Conservation (phyloP, 257 asterid species). For the Nicotiana tabacum region DNA sequence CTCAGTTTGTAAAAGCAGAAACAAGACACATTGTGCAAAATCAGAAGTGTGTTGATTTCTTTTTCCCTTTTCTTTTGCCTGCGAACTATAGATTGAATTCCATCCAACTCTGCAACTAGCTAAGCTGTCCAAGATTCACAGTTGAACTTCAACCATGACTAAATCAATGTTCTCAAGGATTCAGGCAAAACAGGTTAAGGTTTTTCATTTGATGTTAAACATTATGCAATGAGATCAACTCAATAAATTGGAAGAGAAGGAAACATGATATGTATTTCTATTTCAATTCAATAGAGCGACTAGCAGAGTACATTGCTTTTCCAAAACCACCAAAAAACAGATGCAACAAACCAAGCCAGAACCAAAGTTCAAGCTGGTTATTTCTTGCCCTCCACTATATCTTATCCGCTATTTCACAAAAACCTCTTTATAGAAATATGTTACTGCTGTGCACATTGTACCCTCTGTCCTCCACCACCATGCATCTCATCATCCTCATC, state of each 20-base stretch:
- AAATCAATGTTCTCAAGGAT: too few species aligned
- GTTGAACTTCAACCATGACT: too few species aligned
- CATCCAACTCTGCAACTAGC: too few species aligned
- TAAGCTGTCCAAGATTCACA: too few species aligned
- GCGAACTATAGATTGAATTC: too few species aligned
- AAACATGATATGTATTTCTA: neutral
- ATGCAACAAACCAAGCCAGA: neutral
- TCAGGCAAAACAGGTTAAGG: too few species aligned
- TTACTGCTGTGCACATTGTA: slow-evolving; percentile 81
- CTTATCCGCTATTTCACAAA: neutral
- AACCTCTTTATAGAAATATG: neutral
- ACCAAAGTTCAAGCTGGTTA: neutral
- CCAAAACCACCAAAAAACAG: neutral
- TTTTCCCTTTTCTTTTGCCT: neutral
- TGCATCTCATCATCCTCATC: slow-evolving; percentile 67
- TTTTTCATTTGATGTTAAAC: too few species aligned
- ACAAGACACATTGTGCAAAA: neutral
- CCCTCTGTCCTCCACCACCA: slow-evolving; percentile 70
- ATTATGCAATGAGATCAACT: neutral
- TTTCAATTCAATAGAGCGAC: neutral
- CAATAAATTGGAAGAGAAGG: neutral
- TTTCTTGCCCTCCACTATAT: neutral
- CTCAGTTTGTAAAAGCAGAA: neutral
- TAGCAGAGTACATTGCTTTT: neutral
- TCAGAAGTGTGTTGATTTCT: neutral